phyloP scores from a whole-genome alignment of 2,329 filamentous ascomycete species.

The Aspergillus sclerotialis region DNA sequence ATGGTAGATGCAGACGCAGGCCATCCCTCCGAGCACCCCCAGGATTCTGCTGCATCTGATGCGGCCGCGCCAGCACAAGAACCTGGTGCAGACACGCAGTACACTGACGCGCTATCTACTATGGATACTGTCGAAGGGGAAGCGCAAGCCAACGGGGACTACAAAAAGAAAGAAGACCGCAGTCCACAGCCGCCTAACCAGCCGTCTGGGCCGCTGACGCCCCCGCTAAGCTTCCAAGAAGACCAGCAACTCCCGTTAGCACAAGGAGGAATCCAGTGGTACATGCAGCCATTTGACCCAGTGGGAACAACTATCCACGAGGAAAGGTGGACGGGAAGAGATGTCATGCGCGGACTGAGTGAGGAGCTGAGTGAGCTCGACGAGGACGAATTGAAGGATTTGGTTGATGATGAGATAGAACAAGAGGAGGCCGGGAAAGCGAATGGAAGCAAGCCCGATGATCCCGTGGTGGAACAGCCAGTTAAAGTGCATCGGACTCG shows the following conservation, averaged over 20 bases:
- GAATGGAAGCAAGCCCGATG: conserved; percentile 5
- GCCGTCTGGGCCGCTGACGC: conserved; percentile 28
- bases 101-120: conserved; percentile 16
- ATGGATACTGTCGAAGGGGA: conserved; percentile 26
- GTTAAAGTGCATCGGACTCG: conserved; percentile 24
- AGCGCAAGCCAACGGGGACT: conserved; percentile 17
- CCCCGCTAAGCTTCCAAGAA: conserved; percentile 34
- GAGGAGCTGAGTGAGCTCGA: conserved; percentile 89
- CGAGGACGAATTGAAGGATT: conserved; percentile 75
- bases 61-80: conserved; percentile 7
- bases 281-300: conserved; percentile 73
- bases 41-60: conserved; percentile 5
- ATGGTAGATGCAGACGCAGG: conserved; percentile 9
- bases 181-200: conserved; percentile 25
- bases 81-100: conserved; percentile 8
- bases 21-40: conserved; percentile 3
- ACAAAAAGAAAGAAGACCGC: conserved; percentile 17
- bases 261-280: conserved; percentile 80
- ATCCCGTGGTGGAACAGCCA: conserved; percentile 7
- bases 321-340: conserved; percentile 66
- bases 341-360: conserved; percentile 66
- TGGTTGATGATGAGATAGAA: conserved; percentile 47
- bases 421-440: conserved; percentile 7
- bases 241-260: conserved; percentile 46
- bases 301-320: conserved; percentile 71